Conservation (phyloP, 371 early-diverging fungal genomes). For the Mortierella sp. region DNA sequence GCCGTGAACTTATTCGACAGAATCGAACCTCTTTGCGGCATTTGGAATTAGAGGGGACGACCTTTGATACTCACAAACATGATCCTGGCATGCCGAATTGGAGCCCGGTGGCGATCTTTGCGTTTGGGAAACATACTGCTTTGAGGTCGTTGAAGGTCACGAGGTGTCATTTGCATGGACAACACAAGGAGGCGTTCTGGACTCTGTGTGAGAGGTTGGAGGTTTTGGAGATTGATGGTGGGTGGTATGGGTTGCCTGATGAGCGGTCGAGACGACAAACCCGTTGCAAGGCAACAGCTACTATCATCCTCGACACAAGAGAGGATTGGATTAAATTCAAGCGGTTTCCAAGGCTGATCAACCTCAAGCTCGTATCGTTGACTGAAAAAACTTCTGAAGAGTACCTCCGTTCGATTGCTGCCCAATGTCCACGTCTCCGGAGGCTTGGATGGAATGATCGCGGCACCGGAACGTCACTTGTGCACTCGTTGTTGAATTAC, state of each 20-base stretch:
- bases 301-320: neutral
- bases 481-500: neutral
- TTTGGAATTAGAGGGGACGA: neutral
- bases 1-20: neutral
- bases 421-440: neutral
- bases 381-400: neutral
- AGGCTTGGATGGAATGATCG: neutral
- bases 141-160: neutral
- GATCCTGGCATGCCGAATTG: neutral
- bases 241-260: neutral
- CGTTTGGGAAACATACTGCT: neutral
- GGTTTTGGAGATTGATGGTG: neutral
- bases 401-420: neutral
- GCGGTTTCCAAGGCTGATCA: neutral
- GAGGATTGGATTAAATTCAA: neutral
- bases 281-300: neutral
- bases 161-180: neutral
- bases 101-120: neutral
- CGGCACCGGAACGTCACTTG: neutral
- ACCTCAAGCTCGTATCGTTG: neutral
- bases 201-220: neutral
- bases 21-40: neutral
- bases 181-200: neutral
- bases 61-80: neutral
- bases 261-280: neutral